Evolutionary conservation across 2,329 filamentous ascomycete species (phyloP).

Genomic region (Neodidymelliopsis sp.): DNA sequence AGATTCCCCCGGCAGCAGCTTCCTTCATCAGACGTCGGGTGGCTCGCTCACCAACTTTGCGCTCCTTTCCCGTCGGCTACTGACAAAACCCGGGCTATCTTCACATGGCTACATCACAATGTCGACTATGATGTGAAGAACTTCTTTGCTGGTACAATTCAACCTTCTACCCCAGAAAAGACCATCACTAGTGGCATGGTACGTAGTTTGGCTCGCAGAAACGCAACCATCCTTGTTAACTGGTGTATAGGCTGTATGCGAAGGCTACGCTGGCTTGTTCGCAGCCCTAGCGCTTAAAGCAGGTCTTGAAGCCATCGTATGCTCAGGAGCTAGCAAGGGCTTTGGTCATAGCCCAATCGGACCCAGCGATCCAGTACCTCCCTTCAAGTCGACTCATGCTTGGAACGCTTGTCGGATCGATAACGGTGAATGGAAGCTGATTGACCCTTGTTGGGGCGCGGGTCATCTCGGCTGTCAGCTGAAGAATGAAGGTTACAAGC

Average conservation of each 20-base stretch:
- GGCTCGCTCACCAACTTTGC: conserved; percentile 81
- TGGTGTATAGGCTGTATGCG: conserved; percentile 72
- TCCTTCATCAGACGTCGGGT: conserved; percentile 71
- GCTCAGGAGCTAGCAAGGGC: conserved; percentile 86
- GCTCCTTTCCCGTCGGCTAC: conserved; percentile 80
- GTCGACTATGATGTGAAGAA: conserved; percentile 81
- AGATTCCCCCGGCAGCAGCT: conserved; percentile 77
- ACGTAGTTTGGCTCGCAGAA: background rate
- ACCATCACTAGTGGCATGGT: conserved; percentile 75
- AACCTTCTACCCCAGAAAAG: conserved; percentile 71
- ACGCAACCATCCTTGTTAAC: background rate
- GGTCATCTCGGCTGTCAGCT: conserved; percentile 63
- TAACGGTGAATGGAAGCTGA: conserved; percentile 84
- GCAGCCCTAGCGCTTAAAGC: conserved; percentile 78
- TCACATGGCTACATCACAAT: conserved; percentile 96
- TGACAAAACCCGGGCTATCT: conserved; percentile 91
- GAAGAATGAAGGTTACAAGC: conserved; percentile 62
- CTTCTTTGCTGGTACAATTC: conserved; percentile 77
- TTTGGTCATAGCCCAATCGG: conserved; percentile 72
- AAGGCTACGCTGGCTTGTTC: conserved; percentile 88
- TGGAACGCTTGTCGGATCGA: conserved; percentile 96
- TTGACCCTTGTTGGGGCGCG: conserved; percentile 94
- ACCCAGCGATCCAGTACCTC: conserved; percentile 71
- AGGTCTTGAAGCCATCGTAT: conserved; percentile 78
- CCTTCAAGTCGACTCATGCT: conserved; percentile 73